A percentile compares a stretch with the other conserved stretches of the same genome.
Conservation (phyloP, 371 early-diverging fungal species). For the Rhizomucor miehei region DNA sequence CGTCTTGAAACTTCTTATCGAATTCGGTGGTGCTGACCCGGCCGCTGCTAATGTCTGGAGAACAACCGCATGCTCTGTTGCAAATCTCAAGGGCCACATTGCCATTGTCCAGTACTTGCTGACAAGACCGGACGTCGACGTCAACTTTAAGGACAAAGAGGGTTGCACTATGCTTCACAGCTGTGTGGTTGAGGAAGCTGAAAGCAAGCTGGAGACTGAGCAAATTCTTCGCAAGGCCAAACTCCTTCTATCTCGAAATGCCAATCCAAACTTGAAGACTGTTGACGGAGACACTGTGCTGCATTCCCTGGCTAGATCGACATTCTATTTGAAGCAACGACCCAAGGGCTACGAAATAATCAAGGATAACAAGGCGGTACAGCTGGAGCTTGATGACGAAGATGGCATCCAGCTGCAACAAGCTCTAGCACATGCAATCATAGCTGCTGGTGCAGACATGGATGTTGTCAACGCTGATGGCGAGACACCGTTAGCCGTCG, state of each 20-base stretch:
- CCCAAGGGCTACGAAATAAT: slow-evolving; percentile 10
- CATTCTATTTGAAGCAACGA: slow-evolving; percentile 11
- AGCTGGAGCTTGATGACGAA: slow-evolving; percentile 24
- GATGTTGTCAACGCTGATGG: slow-evolving; percentile 22
- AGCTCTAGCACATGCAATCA: slow-evolving; percentile 22
- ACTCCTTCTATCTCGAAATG: slow-evolving; percentile 39
- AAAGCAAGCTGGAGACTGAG: slow-evolving; percentile 30
- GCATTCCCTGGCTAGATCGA: slow-evolving; percentile 33
- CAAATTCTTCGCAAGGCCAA: slow-evolving; percentile 26
- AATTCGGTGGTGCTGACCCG: slow-evolving; percentile 41
- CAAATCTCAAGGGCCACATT: slow-evolving; percentile 59
- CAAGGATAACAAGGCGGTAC: neutral
- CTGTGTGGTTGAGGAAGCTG: slow-evolving; percentile 19
- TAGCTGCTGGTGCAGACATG: slow-evolving; percentile 31
- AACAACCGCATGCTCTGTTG: slow-evolving; percentile 54
- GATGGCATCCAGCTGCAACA: slow-evolving; percentile 27
- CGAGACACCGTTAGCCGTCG: slow-evolving; percentile 46
- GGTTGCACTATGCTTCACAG: slow-evolving; percentile 52
- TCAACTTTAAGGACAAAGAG: slow-evolving; percentile 49
- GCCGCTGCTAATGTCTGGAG: slow-evolving; percentile 53
- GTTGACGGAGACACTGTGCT: slow-evolving; percentile 45
- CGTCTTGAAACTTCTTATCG: slow-evolving; percentile 41
- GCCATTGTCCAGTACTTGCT: slow-evolving; percentile 48
- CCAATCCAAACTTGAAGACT: slow-evolving; percentile 36
- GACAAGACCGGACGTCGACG: slow-evolving; percentile 27